Percentiles rank a stretch among this genome's conserved stretches.
Conservation (phyloP, 2,329 filamentous ascomycete genomes). For the Fusarium sp. region DNA sequence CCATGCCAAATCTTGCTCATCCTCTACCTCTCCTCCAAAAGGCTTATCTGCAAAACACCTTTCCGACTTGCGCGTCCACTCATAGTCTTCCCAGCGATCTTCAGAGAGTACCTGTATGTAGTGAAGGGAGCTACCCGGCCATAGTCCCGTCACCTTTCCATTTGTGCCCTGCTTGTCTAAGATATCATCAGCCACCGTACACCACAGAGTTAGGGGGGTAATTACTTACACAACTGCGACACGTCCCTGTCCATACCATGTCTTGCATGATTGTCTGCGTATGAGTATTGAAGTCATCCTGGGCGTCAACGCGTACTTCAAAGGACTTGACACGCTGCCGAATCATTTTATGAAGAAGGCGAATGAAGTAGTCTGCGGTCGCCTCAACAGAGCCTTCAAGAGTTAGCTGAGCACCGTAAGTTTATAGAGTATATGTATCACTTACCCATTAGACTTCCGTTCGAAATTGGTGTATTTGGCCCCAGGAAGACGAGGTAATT, state of each 20-base stretch:
- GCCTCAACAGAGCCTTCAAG: not conserved
- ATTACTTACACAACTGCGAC: conserved; percentile 1
- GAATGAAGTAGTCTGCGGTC: conserved; percentile 1
- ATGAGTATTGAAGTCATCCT: not conserved
- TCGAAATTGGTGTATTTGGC: conserved; percentile 56
- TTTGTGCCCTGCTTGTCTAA: not conserved
- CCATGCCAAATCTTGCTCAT: rapidly evolving
- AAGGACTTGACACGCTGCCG: not conserved
- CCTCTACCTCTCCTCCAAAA: rapidly evolving
- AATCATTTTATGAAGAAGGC: not conserved
- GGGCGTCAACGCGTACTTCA: not conserved
- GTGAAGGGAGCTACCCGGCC: not conserved
- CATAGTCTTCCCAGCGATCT: conserved; percentile 6
- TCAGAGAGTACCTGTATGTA: not conserved
- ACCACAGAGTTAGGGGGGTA: rapidly evolving
- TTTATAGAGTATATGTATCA: not conserved
- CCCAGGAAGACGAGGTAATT: conserved; percentile 67
- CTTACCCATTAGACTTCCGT: conserved; percentile 26
- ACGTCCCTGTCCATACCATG: not conserved
- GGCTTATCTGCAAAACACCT: not conserved
- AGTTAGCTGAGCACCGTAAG: not conserved
- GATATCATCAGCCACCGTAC: rapidly evolving
- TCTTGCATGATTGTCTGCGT: not conserved
- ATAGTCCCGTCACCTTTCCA: not conserved
- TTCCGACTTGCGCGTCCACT: not conserved